Evolutionary conservation across 176 grass and related monocot genomes (phyloP).

Genomic region (bread wheat (Triticum aestivum)): IWGSC_CS_RefSeq_v2.1 NC_057798.1:512532555-512533054

Average conservation of each 20-base stretch:
- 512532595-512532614: not conserved
- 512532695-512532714: not conserved
- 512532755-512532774: not conserved
- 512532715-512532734: not conserved
- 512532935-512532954: not conserved
- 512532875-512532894: conserved; percentile 19
- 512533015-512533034: conserved; percentile 29
- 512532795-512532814: not conserved
- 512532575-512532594: conserved; percentile 27
- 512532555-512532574: conserved; percentile 23
- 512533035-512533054: not conserved
- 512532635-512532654: conserved; percentile 36
- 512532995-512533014: conserved; percentile 29
- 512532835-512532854: not conserved
- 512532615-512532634: conserved; percentile 10
- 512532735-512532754: conserved; percentile 28
- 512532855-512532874: conserved; percentile 12
- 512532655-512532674: not conserved
- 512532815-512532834: conserved; percentile 9
- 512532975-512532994: conserved; percentile 9
- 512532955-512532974: conserved; percentile 27
- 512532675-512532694: conserved; percentile 35
- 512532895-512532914: conserved; percentile 21
- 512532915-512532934: conserved; percentile 1
- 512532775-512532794: not conserved